Conservation (phyloP, 1,284 basidiomycete species). For the Apiotrichum domesticum region DNA sequence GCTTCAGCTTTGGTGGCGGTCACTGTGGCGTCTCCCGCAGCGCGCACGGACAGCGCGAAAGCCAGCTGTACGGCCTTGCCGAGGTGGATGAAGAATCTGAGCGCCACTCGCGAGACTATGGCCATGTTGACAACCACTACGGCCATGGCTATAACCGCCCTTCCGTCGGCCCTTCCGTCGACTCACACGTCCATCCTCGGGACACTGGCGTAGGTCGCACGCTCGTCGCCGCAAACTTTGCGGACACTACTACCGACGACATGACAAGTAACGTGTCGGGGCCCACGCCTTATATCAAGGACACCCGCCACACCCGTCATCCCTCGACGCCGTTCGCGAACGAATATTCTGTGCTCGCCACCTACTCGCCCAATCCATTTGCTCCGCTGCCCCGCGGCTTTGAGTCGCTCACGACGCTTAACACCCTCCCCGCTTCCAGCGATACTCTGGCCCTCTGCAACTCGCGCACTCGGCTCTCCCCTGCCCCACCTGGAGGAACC, state of each 20-base stretch:
- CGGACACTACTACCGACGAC: no score
- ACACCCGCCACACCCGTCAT: background rate
- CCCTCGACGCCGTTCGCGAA: background rate
- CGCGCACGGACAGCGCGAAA: background rate
- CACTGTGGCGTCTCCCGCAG: background rate
- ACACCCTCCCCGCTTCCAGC: background rate
- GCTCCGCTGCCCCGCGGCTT: slow-evolving; percentile 29
- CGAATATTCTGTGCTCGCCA: slow-evolving; percentile 19
- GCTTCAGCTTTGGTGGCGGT: background rate
- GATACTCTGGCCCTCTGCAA: background rate
- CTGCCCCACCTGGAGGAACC: background rate
- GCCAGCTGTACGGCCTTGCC: background rate
- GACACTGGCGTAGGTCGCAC: background rate
- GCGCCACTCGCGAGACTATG: background rate
- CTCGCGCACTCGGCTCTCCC: background rate
- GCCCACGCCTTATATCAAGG: background rate
- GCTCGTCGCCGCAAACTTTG: background rate
- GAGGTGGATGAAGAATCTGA: background rate
- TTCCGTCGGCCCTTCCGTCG: no score
- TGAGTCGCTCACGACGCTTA: slow-evolving; percentile 21
- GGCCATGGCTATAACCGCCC: no score
- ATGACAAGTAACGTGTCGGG: background rate
- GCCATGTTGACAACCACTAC: background rate
- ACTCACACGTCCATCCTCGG: no score
- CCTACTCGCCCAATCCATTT: slow-evolving; percentile 32